Evolutionary conservation across 345 rosid genomes (phyloP), one percentile per base, ranked within the genome.

Genomic region (Tarenaya hassleriana): DNA sequence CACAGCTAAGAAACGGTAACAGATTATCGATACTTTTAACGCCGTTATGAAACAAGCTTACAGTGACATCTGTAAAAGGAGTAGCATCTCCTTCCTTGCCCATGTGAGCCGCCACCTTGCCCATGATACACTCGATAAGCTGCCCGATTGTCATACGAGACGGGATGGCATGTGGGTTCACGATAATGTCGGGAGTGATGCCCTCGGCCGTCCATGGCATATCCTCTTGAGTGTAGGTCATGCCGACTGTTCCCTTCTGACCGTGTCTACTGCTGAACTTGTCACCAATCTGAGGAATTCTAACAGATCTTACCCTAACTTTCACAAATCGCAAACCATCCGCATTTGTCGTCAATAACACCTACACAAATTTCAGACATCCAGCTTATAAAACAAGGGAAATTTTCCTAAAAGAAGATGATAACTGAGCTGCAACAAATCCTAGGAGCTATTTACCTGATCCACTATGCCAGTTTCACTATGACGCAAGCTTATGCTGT

Each of bases 131-230:
- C 74, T 92, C 98, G 55, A 92, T 87, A 20, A 88, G 96, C 84
- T 92, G 98, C 21, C 98, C 96, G 53, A 88, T 88, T 1, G 96
- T 92, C 98, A 92, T 92, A 16, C 96, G 95, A 56, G 96, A 92
- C 35, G 98, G 98, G 75, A 92, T 92, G 55, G 98, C 98, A 73
- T 92, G 98, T 10, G 98, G 98, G 44, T 92, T 92, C 63, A 92
- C 96, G 19, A 92, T 76, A 12, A 92, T 84, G 65, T 92, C 95
- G 1, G 98, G 98, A 4, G 90, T 78, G 46, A 88, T 81, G 61
- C 98, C 98, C 75, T 92, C 98, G 39, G 79, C 74, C 4, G 95
- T 92, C 98, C 98, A 92, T 13, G 96, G 96, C 96, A 92, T 92
- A 70, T 92, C 98, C 58, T 92, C 98, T 52, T 92, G 98, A 1